Conservation (phyloP, 164 flowering plant genomes). For the Houttuynia cordata region DNA sequence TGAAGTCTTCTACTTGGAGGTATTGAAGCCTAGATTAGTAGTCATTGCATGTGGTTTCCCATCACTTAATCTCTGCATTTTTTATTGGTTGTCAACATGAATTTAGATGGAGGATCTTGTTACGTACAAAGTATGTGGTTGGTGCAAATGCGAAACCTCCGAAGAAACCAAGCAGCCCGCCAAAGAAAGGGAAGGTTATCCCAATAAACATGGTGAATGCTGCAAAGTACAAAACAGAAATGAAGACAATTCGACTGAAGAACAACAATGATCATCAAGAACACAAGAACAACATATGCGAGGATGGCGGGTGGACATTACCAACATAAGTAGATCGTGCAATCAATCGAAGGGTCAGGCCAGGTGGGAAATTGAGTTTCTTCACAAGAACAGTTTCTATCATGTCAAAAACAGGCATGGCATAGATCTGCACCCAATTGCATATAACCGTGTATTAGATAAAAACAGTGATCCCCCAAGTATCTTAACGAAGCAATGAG, state of each 20-base stretch:
- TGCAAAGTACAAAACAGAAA: slow-evolving; percentile 18
- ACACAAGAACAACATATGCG: not conserved
- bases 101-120: not conserved
- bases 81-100: not conserved
- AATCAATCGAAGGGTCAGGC: slow-evolving; percentile 30
- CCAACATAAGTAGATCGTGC: slow-evolving; percentile 47
- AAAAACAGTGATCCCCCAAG: not conserved
- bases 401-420: slow-evolving; percentile 67
- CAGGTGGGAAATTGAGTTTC: slow-evolving; percentile 32
- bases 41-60: not conserved
- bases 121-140: slow-evolving; percentile 49
- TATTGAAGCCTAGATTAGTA: no score
- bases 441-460: not conserved
- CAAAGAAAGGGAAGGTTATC: slow-evolving; percentile 64
- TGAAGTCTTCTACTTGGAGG: no score
- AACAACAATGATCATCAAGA: not conserved
- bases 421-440: slow-evolving; percentile 26
- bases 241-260: not conserved
- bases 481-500: not conserved
- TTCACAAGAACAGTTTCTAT: slow-evolving; percentile 39
- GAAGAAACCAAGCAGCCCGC: slow-evolving; percentile 65
- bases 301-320: slow-evolving; percentile 9
- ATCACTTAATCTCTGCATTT: not conserved
- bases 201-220: slow-evolving; percentile 54
- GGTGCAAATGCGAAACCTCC: slow-evolving; percentile 74